phyloP scores from a whole-genome alignment of 1,284 basidiomycete genomes.

The Rhodotorula sp. region DNA sequence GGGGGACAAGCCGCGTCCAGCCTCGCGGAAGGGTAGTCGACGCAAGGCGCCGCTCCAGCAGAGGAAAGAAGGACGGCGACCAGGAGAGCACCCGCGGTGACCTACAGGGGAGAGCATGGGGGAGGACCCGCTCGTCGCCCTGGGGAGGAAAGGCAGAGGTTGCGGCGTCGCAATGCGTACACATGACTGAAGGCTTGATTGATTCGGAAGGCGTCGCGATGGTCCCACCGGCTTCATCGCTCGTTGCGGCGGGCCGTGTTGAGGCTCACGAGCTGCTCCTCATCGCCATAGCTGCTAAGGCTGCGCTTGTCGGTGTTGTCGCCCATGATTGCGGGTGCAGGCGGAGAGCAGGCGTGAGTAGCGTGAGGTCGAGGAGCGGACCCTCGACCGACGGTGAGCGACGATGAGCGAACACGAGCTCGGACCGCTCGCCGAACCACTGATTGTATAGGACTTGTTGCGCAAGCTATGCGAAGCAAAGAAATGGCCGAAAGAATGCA shows the following conservation, averaged over 20 bases:
- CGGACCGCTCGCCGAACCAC: too few species aligned
- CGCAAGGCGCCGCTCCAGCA: neutral
- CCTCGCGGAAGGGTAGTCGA: neutral
- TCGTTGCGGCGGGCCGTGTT: neutral
- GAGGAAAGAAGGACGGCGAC: neutral
- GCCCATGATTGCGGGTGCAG: neutral
- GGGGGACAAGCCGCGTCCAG: constrained; percentile 3
- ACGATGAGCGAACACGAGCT: too few species aligned
- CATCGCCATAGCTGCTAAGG: constrained; percentile 36
- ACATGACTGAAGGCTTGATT: neutral
- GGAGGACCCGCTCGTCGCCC: neutral
- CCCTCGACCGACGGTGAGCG: too few species aligned
- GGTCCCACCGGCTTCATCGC: constrained; percentile 2
- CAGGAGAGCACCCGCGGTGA: constrained; percentile 31
- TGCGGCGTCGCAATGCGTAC: neutral
- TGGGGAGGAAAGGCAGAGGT: neutral
- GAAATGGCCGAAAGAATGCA: too few species aligned
- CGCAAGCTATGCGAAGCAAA: too few species aligned
- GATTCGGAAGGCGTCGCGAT: constrained; percentile 4
- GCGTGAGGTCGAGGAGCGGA: too few species aligned
- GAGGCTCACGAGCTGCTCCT: constrained; percentile 38
- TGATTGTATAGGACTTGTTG: too few species aligned
- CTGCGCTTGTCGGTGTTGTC: constrained; percentile 22
- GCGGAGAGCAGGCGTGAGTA: neutral
- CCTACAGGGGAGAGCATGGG: neutral